phyloP scores from a whole-genome alignment of 257 asterid genomes.

The Petunia secreta region DNA sequence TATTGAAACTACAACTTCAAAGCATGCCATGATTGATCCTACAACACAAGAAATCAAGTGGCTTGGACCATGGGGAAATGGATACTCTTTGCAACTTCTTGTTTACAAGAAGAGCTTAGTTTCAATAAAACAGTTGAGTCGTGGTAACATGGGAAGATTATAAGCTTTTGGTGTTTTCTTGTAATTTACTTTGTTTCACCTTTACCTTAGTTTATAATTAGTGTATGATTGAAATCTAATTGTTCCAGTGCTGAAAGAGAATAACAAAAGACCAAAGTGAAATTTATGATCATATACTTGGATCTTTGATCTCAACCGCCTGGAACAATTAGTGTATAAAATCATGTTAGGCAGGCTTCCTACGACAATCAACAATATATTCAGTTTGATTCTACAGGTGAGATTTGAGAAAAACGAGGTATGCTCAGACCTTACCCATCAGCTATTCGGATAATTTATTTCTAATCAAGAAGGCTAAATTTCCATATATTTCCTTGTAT shows the following conservation, averaged over 20 bases:
- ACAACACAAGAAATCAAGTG: neutral
- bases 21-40: constrained; percentile 16
- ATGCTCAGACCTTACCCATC: too few species aligned
- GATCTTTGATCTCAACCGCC: too few species aligned
- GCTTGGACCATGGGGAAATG: constrained; percentile 11
- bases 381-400: too few species aligned
- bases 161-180: neutral
- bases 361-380: neutral
- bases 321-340: neutral
- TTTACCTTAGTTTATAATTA: too few species aligned
- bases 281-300: too few species aligned
- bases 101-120: neutral
- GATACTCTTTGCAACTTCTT: constrained; percentile 12
- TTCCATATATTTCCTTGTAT: neutral
- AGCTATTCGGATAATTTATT: neutral
- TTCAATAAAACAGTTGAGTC: constrained; percentile 1
- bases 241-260: too few species aligned
- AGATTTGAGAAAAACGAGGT: too few species aligned
- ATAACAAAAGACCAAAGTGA: too few species aligned
- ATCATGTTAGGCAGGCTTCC: neutral
- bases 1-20: constrained; percentile 34
- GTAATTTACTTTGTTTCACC: neutral
- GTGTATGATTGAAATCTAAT: too few species aligned
- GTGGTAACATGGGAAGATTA: neutral
- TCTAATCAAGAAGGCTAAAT: neutral